These are phyloP conservation scores for Mycena albidolilacea DNA, from an alignment of 768 basidiomycete species.

Conservation along the genomic window DNA sequence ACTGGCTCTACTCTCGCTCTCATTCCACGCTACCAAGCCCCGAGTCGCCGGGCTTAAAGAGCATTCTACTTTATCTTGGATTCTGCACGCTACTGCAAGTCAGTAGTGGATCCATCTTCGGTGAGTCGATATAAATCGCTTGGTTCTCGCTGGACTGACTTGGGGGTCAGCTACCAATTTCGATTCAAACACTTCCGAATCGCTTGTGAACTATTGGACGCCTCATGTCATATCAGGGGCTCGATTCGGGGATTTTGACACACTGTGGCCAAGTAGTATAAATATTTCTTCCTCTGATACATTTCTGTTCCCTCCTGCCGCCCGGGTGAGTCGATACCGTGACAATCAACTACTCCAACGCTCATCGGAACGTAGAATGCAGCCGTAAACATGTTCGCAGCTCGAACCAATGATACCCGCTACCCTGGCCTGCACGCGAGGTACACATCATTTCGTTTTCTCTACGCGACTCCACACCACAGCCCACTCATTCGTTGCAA, in stretches of 20 bases:
- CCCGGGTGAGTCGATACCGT: background rate
- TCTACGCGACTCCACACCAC: background rate
- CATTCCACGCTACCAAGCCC: background rate
- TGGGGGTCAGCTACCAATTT: background rate
- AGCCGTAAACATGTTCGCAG: slow-evolving; percentile 24
- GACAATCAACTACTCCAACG: background rate
- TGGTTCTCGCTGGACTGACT: background rate
- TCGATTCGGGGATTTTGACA: slow-evolving; percentile 22
- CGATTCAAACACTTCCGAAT: background rate
- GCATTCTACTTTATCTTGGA: slow-evolving; percentile 24
- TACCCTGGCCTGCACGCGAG: slow-evolving; percentile 33
- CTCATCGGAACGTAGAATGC: slow-evolving; percentile 13
- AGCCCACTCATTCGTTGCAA: background rate
- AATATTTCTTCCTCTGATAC: slow-evolving; percentile 13
- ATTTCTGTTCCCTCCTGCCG: background rate
- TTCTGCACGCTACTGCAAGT: slow-evolving; percentile 25
- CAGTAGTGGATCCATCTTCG: slow-evolving; percentile 32
- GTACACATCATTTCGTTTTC: background rate
- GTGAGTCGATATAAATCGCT: background rate
- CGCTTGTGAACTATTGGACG: background rate
- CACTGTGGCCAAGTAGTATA: background rate
- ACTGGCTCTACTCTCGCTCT: slow-evolving; percentile 16
- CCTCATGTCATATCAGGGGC: background rate
- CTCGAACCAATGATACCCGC: slow-evolving; percentile 24
- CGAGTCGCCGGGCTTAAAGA: slow-evolving; percentile 4